Percentiles rank a stretch among this genome's conserved stretches.
These are phyloP conservation scores for Hapsidospora chrysogenum DNA, from an alignment of 495 filamentous ascomycete species.

Conservation along the genomic window DNA sequence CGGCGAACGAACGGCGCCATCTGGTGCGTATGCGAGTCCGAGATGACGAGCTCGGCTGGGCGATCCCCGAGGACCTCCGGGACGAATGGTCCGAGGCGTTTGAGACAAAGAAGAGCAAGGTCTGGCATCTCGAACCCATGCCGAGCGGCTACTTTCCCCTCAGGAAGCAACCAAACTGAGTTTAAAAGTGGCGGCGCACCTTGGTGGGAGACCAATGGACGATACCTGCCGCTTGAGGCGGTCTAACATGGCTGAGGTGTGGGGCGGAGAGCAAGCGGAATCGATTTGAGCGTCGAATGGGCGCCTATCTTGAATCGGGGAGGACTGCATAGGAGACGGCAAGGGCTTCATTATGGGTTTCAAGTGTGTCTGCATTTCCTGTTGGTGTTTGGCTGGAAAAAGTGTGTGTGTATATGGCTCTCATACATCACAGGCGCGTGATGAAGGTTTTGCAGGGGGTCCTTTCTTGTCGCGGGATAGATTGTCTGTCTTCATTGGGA, in stretches of 20 bases:
- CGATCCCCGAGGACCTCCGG: slow-evolving; percentile 23
- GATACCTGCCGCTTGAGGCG: too few species aligned
- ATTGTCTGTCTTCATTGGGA: too few species aligned
- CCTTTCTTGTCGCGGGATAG: too few species aligned
- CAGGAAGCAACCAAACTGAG: slow-evolving; percentile 29
- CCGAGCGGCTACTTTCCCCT: slow-evolving; percentile 30
- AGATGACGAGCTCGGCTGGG: slow-evolving; percentile 24
- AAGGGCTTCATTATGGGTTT: too few species aligned
- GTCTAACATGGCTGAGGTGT: too few species aligned
- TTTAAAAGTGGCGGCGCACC: not conserved
- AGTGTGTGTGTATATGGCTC: too few species aligned
- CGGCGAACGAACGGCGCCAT: slow-evolving; percentile 23
- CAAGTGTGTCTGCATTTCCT: too few species aligned
- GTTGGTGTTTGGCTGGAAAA: too few species aligned
- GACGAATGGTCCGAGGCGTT: slow-evolving; percentile 29
- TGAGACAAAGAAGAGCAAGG: slow-evolving; percentile 8
- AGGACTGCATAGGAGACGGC: not conserved
- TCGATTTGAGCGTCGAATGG: too few species aligned
- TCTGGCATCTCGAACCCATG: slow-evolving; percentile 36
- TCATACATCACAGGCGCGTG: too few species aligned
- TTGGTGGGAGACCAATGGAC: not conserved
- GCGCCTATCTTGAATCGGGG: not conserved
- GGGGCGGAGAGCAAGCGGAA: too few species aligned
- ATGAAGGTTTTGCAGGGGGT: too few species aligned
- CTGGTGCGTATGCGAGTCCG: slow-evolving; percentile 35